These are phyloP conservation scores for Oryza australiensis DNA, from an alignment of 176 grass and related monocot genomes.

Conservation along the genomic window DNA sequence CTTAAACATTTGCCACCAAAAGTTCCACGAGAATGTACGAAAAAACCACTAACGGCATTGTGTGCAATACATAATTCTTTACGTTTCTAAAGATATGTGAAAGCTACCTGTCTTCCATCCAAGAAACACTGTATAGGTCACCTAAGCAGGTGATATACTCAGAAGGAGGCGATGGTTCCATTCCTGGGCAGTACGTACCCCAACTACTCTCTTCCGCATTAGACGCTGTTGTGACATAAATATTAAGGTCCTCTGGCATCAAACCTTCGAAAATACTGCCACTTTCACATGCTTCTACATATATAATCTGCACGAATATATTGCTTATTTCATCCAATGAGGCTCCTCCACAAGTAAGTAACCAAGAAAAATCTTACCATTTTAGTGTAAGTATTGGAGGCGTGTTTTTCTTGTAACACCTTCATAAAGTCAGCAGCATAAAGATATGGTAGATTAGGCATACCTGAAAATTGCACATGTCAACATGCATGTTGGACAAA, in stretches of 20 bases:
- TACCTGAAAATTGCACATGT: conserved; percentile 43
- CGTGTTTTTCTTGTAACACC: conserved; percentile 66
- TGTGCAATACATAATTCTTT: too few species aligned
- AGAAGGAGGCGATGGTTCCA: conserved; percentile 72
- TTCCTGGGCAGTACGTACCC: conserved; percentile 92
- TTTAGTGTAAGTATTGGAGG: conserved; percentile 51
- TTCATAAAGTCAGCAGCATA: conserved; percentile 61
- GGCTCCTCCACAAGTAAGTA: not conserved
- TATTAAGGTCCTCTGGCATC: conserved; percentile 70
- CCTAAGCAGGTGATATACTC: conserved; percentile 90
- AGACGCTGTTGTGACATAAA: conserved; percentile 86
- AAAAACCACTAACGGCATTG: not conserved
- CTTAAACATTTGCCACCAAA: not conserved
- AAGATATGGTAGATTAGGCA: conserved; percentile 74
- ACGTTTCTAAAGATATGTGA: not conserved
- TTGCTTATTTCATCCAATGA: conserved; percentile 14
- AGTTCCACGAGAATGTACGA: not conserved
- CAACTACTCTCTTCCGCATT: conserved; percentile 88
- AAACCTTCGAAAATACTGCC: conserved; percentile 92
- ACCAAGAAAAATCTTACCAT: conserved; percentile 49
- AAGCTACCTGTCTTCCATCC: conserved; percentile 95
- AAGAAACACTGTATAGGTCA: conserved; percentile 90
- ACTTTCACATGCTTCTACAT: conserved; percentile 96
- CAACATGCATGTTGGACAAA: not conserved
- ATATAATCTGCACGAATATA: conserved; percentile 68